Base-by-base conservation (phyloP, 371 early-diverging fungal species). In the Actinomortierella ambigua region DNA sequence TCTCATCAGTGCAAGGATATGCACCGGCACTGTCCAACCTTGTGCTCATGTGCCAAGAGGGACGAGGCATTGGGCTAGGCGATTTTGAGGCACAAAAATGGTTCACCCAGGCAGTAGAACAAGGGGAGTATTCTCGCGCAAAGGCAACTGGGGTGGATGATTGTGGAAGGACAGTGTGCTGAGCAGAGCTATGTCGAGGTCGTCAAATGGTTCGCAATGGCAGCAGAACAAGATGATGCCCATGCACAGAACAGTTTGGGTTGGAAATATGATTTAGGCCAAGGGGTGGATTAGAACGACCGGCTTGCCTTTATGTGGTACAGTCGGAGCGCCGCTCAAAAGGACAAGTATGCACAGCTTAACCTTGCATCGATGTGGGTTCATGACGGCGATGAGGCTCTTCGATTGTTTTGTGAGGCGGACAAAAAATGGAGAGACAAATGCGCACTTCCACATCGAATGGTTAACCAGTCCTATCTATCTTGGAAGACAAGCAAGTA, bases 41-140 rank as follows among this genome's bases (percentile, higher is more conserved):
- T n/a, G n/a, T n/a, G n/a, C n/a, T n/a, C n/a, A n/a, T n/a, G n/a
- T n/a, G n/a, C n/a, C n/a, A n/a, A n/a, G n/a, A n/a, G n/a, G n/a
- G n/a, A n/a, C n/a, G n/a, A n/a, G n/a, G n/a, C n/a, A n/a, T n/a
- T n/a, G n/a, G n/a, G n/a, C n/a, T n/a, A n/a, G n/a, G n/a, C n/a
- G n/a, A n/a, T n/a, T n/a, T n/a, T n/a, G n/a, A n/a, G n/a, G n/a
- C n/a, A n/a, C n/a, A n/a, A n/a, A n/a, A n/a, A n/a, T n/a, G n/a
- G n/a, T n/a, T n/a, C n/a, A n/a, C n/a, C n/a, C n/a, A n/a, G n/a
- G n/a, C n/a, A n/a, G n/a, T n/a, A n/a, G n/a, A n/a, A n/a, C n/a
- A n/a, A n/a, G n/a, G n/a, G n/a, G n/a, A n/a, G n/a, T 91, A 93
- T 68, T 92, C 90, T 50, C 93, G 88, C 69, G 93, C 94, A 43